Percentiles rank a stretch among this genome's conserved stretches.
Evolutionary conservation across 1,139 yeast species (phyloP).

Genomic region (Suhomyces bolitotheri): DNA sequence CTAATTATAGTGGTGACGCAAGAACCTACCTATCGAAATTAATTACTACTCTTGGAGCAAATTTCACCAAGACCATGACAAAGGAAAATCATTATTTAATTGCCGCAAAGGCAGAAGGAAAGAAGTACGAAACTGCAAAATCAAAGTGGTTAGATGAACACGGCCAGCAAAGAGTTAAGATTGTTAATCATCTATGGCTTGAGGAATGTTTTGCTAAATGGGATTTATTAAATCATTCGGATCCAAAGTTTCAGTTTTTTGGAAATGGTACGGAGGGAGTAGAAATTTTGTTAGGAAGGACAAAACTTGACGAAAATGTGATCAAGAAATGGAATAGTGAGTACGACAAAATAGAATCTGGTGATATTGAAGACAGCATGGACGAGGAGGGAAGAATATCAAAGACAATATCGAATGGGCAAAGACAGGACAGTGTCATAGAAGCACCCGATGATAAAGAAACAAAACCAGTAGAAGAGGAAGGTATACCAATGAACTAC

Average conservation of each 20-base stretch:
- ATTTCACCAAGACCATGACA: constrained; percentile 68
- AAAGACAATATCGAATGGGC: background rate
- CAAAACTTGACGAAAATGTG: constrained; percentile 43
- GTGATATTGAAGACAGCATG: constrained; percentile 37
- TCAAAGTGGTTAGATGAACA: constrained; percentile 49
- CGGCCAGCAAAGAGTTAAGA: constrained; percentile 39
- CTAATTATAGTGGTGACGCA: constrained; percentile 86
- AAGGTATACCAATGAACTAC: background rate
- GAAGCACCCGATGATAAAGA: background rate
- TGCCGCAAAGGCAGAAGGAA: constrained; percentile 67
- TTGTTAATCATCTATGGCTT: constrained; percentile 86
- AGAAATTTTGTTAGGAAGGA: constrained; percentile 52
- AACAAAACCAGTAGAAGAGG: background rate
- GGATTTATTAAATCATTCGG: constrained; percentile 48
- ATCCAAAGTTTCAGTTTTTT: constrained; percentile 47
- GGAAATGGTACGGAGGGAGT: constrained; percentile 41
- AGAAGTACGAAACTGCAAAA: constrained; percentile 71
- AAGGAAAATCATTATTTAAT: constrained; percentile 71
- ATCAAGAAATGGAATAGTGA: constrained; percentile 46
- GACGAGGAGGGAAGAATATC: constrained; percentile 19
- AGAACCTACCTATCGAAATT: constrained; percentile 67
- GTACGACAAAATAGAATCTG: constrained; percentile 15
- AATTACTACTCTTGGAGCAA: constrained; percentile 73
- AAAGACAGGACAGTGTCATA: background rate
- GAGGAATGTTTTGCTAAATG: constrained; percentile 74